Evolutionary conservation across 2,329 filamentous ascomycete genomes (phyloP), one percentile per base, ranked within the genome.

Genomic region (Colletotrichum falcatum): DNA sequence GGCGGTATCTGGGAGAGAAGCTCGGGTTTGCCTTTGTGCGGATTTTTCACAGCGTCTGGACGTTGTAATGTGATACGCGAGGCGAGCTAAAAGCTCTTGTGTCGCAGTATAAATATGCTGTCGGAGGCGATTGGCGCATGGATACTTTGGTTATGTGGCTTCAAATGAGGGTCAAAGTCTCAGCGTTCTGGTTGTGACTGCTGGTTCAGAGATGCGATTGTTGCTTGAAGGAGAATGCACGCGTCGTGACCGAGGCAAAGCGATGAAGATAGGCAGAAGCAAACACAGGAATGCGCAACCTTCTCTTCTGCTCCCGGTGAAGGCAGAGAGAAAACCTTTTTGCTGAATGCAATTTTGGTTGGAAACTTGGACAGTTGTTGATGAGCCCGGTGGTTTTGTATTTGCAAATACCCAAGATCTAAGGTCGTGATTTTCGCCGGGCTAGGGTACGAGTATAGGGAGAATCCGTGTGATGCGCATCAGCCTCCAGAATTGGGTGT

Each of bases 71-170:
- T 35, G n/a, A 18, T 51, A 26, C 12, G 42, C 35, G 26, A 64
- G 35, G 9, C 23, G 33, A 48, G 60, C 60, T 37, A 35, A n/a
- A 37, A 55, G 44, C 33, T 65, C 55, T 39, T 39, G 33, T 26
- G 26, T 60, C 54, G 54, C 42, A 26, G 26, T 39, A 30, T n/a
- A 26, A 12, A 23, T 39, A 26, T 33, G 26, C 26, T 8, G 33
- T 20, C 35, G n/a, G 11, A 23, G 33, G 44, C 44, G 18, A 33
- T 14, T 60, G 54, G 26, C 53, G 44, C 63, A 65, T 65, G 44
- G 18, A 59, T 39, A 23, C 11, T 42, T 33, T 16, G 18, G 26
- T 46, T 14, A 26, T 14, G 26, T 23, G 3, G 28, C 23, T 26
- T n/a, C 35, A 37, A 61, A 11, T 26, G n/a, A n/a, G 6, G 18